Conservation (phyloP, 1,284 basidiomycete genomes). For the Trichosporon sp. region DNA sequence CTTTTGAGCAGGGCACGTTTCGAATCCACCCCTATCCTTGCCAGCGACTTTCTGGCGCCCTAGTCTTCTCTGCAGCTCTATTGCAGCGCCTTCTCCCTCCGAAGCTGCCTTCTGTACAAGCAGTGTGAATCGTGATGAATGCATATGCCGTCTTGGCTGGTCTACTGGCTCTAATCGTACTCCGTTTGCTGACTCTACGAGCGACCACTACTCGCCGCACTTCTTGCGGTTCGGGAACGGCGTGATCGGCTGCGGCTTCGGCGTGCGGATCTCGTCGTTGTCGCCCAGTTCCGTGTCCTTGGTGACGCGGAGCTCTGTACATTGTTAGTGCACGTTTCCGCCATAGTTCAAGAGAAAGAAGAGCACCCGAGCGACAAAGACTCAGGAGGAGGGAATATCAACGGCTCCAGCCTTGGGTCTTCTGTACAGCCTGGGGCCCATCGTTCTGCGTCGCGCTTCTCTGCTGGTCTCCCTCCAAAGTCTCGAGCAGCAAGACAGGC, state of each 20-base stretch:
- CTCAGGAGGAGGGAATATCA: no score
- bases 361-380: neutral
- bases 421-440: no score
- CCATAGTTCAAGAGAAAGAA: no score
- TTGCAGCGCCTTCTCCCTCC: no score
- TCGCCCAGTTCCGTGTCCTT: conserved; percentile 44
- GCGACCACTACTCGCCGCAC: conserved; percentile 22
- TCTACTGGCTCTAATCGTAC: no score
- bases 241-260: conserved; percentile 36
- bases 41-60: neutral
- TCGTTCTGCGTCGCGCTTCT: no score
- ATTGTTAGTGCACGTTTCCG: conserved; percentile 6
- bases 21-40: neutral
- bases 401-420: no score
- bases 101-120: no score
- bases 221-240: conserved; percentile 41
- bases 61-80: no score
- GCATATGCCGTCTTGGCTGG: neutral
- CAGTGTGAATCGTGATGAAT: neutral
- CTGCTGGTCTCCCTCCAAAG: neutral
- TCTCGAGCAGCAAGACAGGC: neutral
- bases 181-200: neutral
- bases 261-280: conserved; percentile 35
- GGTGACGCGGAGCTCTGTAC: conserved; percentile 42
- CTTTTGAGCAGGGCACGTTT: neutral